Evolutionary conservation across 1,139 yeast genomes (phyloP).

Genomic region (Sugiyamaella xylanicola): DNA sequence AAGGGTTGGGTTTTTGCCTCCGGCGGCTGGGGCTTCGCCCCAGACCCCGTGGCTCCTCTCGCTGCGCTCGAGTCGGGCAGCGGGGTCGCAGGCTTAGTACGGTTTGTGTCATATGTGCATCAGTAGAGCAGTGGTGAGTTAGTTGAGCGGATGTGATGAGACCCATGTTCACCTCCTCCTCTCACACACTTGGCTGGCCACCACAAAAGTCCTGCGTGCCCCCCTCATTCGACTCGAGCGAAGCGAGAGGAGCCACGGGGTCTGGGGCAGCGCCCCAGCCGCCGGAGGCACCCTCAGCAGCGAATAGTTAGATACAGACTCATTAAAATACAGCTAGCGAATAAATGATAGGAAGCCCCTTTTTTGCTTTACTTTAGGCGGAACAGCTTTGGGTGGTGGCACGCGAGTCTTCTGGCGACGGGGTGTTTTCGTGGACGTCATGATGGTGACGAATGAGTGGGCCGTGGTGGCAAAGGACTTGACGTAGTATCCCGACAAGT

Average conservation of each 20-base stretch:
- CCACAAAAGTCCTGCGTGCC: background rate
- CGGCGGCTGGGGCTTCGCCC: background rate
- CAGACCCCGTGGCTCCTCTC: background rate
- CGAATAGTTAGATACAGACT: no score
- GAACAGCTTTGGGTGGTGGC: background rate
- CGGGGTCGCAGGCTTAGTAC: no score
- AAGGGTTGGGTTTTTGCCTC: no score
- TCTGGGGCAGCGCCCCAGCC: background rate
- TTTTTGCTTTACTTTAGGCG: constrained; percentile 4
- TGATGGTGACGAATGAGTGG: constrained; percentile 15
- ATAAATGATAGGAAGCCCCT: constrained; percentile 12
- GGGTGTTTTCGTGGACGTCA: constrained; percentile 15
- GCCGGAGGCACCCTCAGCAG: no score
- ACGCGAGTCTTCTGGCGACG: constrained; percentile 2
- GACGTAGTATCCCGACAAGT: constrained; percentile 8
- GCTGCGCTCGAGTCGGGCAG: background rate
- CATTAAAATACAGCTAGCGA: background rate
- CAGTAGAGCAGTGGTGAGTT: no score
- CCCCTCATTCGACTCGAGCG: background rate
- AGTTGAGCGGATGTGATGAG: no score
- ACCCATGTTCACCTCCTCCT: no score
- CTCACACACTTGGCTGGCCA: no score
- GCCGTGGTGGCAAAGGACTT: constrained; percentile 12
- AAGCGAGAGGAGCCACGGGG: background rate
- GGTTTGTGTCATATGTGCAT: no score